phyloP scores from a whole-genome alignment of 2,329 filamentous ascomycete species.

The Ceratocystis ficicola region DNA sequence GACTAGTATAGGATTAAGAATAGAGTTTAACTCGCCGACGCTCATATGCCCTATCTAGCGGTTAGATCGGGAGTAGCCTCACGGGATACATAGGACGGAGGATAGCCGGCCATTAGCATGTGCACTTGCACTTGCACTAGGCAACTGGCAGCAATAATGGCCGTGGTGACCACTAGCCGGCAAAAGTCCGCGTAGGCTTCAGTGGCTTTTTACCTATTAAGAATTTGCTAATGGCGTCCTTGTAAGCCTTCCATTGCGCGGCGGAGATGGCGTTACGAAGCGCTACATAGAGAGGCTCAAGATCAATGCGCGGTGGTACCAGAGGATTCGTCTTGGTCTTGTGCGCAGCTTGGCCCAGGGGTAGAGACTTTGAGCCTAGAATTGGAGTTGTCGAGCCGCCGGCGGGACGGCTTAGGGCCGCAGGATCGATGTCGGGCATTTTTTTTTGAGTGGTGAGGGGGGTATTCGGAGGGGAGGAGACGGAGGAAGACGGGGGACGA shows the following conservation, averaged over 20 bases:
- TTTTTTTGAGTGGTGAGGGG: slow-evolving; percentile 7
- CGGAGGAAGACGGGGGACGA: slow-evolving; percentile 19
- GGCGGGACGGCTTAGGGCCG: slow-evolving; percentile 52
- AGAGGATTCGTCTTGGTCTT: slow-evolving; percentile 51
- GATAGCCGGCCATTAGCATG: neutral
- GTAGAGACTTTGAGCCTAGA: slow-evolving; percentile 36
- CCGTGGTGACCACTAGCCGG: neutral
- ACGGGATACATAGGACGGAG: neutral
- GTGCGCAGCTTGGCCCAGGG: slow-evolving; percentile 31
- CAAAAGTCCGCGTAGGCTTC: slow-evolving; percentile 27
- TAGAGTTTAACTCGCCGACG: slow-evolving; percentile 45
- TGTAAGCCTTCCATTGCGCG: slow-evolving; percentile 54
- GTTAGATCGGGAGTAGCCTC: neutral
- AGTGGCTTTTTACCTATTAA: slow-evolving; percentile 40
- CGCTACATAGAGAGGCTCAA: slow-evolving; percentile 51
- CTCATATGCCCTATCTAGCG: slow-evolving; percentile 19
- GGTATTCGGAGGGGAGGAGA: slow-evolving; percentile 22
- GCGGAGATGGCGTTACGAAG: slow-evolving; percentile 47
- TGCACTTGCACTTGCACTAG: neutral
- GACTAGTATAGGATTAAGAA: slow-evolving; percentile 49
- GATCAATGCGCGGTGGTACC: slow-evolving; percentile 53
- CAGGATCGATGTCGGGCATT: slow-evolving; percentile 61
- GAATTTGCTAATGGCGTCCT: slow-evolving; percentile 51
- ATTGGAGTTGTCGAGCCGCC: slow-evolving; percentile 32
- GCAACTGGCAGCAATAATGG: neutral